Evolutionary conservation across 2,329 filamentous ascomycete species (phyloP), one percentile per base, ranked within the genome.

Genomic region (Verticillium zaregamsianum): DNA sequence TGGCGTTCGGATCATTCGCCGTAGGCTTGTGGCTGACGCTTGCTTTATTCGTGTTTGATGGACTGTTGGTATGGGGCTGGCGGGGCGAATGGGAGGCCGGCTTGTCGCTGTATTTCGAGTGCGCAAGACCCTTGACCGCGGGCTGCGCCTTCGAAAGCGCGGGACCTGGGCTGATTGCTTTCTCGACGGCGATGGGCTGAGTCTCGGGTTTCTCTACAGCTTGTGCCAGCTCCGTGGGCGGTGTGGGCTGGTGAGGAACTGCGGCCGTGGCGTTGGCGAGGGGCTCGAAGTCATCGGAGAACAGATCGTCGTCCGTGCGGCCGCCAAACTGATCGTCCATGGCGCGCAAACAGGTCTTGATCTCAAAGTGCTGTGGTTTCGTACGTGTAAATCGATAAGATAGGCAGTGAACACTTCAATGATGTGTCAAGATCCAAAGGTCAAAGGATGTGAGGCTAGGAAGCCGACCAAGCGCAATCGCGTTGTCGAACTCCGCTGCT

Each of bases 311-410:
- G 68, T 87, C 85, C 55, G 85, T 87, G 23, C 85, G 79, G 57
- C 84, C 84, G 63, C 81, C 80, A 66, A 86, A 87, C 68, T 87
- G 84, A 66, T 87, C 84, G 25, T 86, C 84, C 84, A 86, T 86
- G 64, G 52, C 61, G 61, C 17, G 14, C 37, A 8, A 40, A 40
- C 55, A 20, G 11, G 2, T 14, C 9, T 35, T 35, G 33, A 35
- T 12, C 9, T 33, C 14, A 35, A 14, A 35, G 5, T 28, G 28
- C 28, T 28, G 5, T 28, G 3, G 28, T 28, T 28, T 28, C 28
- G 28, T 28, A 5, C 28, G 28, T 28, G 28, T 28, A 28, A 28
- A 28, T 28, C 28, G 5, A 28, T 28, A 6, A 28, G 28, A 6
- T 28, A 11, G n/a, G 12, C 9, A 49, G 45, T 6, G 37, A 17